phyloP scores from a whole-genome alignment of 176 grass and related monocot species.

The Juncus inflexus region DNA sequence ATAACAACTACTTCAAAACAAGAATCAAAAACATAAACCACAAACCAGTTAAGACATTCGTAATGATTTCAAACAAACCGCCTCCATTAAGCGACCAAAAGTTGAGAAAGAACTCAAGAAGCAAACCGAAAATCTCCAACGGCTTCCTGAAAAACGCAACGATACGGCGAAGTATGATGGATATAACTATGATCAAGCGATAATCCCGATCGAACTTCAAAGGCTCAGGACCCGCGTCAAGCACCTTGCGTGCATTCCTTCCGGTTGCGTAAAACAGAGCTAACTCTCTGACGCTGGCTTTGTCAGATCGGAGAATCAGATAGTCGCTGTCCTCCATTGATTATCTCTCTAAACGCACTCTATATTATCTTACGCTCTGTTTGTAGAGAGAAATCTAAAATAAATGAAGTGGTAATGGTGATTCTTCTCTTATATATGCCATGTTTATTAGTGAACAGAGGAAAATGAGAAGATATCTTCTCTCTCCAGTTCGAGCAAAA shows the following conservation, averaged over 20 bases:
- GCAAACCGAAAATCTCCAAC: conserved; percentile 17
- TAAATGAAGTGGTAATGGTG: neutral
- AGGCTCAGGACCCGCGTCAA: neutral
- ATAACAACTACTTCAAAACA: too few relatives aligned
- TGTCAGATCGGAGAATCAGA: conserved; percentile 23
- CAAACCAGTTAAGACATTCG: conserved; percentile 27
- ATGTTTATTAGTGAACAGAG: too few relatives aligned
- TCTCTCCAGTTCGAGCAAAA: too few relatives aligned
- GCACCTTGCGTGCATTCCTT: conserved; percentile 5
- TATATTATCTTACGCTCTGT: neutral
- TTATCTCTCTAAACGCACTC: neutral
- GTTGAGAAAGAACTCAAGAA: conserved; percentile 36
- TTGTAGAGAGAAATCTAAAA: neutral
- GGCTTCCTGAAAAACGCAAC: conserved; percentile 30
- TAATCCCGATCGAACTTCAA: conserved; percentile 12
- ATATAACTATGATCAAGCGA: conserved; percentile 37
- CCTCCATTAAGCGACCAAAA: conserved; percentile 29
- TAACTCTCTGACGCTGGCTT: conserved; percentile 11
- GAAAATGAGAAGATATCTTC: too few relatives aligned
- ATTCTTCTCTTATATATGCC: neutral
- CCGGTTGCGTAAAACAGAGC: conserved; percentile 21
- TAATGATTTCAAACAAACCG: conserved; percentile 13
- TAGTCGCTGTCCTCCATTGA: conserved; percentile 16
- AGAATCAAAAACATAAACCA: neutral
- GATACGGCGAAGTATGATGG: conserved; percentile 28